Evolutionary conservation across 2,329 filamentous ascomycete genomes (phyloP).

Genomic region (Xylaria multiplex): DNA sequence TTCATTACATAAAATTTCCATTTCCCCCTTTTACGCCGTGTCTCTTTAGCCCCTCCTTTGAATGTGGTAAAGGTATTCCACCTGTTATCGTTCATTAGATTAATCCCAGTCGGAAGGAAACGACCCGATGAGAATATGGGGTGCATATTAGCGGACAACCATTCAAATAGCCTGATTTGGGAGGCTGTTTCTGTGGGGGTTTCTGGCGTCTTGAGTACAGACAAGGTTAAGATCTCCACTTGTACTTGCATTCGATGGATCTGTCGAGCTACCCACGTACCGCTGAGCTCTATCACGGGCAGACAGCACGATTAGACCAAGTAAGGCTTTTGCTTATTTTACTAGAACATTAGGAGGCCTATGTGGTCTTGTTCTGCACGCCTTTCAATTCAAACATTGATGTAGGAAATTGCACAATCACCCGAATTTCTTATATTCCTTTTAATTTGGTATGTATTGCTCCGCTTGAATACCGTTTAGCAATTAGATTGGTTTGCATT

Average conservation of each 20-base stretch:
- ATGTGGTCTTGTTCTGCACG: too few species aligned
- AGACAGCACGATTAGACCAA: not conserved
- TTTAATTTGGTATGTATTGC: too few species aligned
- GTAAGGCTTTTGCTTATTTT: too few species aligned
- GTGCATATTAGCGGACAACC: slow-evolving; percentile 36
- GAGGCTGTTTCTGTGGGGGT: slow-evolving; percentile 19
- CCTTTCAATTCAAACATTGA: too few species aligned
- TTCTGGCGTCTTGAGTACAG: not conserved
- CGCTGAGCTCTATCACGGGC: not conserved
- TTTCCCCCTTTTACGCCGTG: not conserved
- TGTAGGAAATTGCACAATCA: too few species aligned
- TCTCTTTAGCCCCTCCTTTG: slow-evolving; percentile 15
- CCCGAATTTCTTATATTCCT: too few species aligned
- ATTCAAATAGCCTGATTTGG: slow-evolving; percentile 43
- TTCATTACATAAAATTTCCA: not conserved
- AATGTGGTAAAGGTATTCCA: slow-evolving; percentile 20
- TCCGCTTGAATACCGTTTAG: too few species aligned
- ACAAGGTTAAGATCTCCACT: slow-evolving; percentile 18
- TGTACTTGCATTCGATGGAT: not conserved
- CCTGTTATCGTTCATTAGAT: slow-evolving; percentile 17
- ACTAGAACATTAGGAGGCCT: too few species aligned
- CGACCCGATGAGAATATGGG: slow-evolving; percentile 38
- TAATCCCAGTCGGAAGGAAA: slow-evolving; percentile 37
- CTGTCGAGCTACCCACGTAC: not conserved
- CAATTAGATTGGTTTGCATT: too few species aligned